These are phyloP conservation scores for Morella rubra DNA, from an alignment of 306 rosid genomes.

Conservation along the genomic window DNA sequence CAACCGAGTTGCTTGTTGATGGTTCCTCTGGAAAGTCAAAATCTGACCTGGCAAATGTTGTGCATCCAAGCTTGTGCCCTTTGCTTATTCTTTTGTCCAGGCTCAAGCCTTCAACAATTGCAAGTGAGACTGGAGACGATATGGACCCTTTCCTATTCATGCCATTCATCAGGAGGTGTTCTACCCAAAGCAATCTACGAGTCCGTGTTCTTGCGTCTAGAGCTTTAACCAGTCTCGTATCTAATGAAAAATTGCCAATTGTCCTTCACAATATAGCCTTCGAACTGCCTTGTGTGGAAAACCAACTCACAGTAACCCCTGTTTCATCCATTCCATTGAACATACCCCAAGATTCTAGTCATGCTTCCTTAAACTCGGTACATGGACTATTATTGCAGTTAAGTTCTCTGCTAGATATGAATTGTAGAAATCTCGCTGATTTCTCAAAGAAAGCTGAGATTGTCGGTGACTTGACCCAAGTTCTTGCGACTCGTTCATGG, in stretches of 20 bases:
- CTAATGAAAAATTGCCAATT: slow-evolving; percentile 72
- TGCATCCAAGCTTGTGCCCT: slow-evolving; percentile 98
- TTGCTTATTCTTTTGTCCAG: slow-evolving; percentile 80
- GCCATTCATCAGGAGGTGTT: slow-evolving; percentile 85
- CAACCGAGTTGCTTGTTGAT: slow-evolving; percentile 63
- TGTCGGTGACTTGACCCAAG: slow-evolving; percentile 58
- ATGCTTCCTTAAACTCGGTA: slow-evolving; percentile 60
- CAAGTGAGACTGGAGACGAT: slow-evolving; percentile 82
- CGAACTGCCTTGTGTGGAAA: slow-evolving; percentile 56
- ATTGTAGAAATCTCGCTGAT: slow-evolving; percentile 82
- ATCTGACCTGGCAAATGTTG: slow-evolving; percentile 60
- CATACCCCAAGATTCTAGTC: slow-evolving; percentile 24
- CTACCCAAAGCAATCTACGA: slow-evolving; percentile 82
- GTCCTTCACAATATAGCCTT: slow-evolving; percentile 77
- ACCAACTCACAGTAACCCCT: slow-evolving; percentile 27
- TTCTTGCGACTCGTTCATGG: slow-evolving; percentile 59
- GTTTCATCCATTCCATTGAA: slow-evolving; percentile 1
- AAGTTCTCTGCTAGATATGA: slow-evolving; percentile 67
- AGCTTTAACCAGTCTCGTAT: slow-evolving; percentile 79
- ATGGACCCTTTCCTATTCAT: slow-evolving; percentile 84
- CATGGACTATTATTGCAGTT: slow-evolving; percentile 90
- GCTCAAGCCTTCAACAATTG: slow-evolving; percentile 89
- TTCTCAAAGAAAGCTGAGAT: slow-evolving; percentile 67
- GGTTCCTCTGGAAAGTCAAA: slow-evolving; percentile 50
- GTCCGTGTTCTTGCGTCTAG: slow-evolving; percentile 94